Percentiles rank a stretch among this genome's conserved stretches.
Evolutionary conservation across 2,329 filamentous ascomycete genomes (phyloP).

Genomic region (Mariannaea elegans): DNA sequence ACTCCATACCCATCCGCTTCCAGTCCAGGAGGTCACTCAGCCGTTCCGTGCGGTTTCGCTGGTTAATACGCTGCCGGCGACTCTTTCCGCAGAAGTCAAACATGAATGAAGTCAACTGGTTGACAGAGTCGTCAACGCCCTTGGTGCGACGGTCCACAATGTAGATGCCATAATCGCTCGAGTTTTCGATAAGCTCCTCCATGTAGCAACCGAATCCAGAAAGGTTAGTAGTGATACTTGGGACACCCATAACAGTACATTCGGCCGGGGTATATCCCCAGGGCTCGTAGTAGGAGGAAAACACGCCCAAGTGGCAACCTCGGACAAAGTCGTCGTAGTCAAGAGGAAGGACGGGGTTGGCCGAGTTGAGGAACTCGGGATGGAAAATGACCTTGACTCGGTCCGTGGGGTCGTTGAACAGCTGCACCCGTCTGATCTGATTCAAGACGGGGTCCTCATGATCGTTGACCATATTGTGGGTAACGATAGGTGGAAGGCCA

Average conservation of each 20-base stretch:
- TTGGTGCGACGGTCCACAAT: conserved; percentile 96
- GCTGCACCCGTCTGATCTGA: conserved; percentile 93
- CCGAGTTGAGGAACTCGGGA: conserved; percentile 95
- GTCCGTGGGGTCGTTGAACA: conserved; percentile 95
- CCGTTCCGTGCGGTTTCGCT: conserved; percentile 94
- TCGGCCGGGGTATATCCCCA: conserved; percentile 99
- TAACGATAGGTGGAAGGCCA: conserved; percentile 91
- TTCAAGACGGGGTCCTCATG: conserved; percentile 92
- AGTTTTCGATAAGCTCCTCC: conserved; percentile 99
- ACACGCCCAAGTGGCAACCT: conserved; percentile 94
- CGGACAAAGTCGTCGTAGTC: conserved; percentile 99
- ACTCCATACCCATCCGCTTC: conserved; percentile 99
- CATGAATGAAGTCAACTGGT: conserved; percentile 89
- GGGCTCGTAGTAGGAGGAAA: conserved; percentile 98
- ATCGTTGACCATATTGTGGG: conserved; percentile 98
- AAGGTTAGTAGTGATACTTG: conserved; percentile 96
- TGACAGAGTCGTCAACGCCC: conserved; percentile 96
- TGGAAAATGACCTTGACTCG: conserved; percentile 99
- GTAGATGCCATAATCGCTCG: conserved; percentile 97
- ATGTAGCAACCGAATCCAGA: conserved; percentile 99
- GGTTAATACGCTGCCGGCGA: conserved; percentile 96
- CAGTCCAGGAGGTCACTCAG: conserved; percentile 95
- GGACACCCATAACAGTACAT: conserved; percentile 98
- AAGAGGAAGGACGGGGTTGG: conserved; percentile 92
- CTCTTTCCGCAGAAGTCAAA: conserved; percentile 94